These are phyloP conservation scores for Pinguiococcus pyrenoidosus DNA, from an alignment of 108 stramenopile genomes.

Conservation along the genomic window DNA sequence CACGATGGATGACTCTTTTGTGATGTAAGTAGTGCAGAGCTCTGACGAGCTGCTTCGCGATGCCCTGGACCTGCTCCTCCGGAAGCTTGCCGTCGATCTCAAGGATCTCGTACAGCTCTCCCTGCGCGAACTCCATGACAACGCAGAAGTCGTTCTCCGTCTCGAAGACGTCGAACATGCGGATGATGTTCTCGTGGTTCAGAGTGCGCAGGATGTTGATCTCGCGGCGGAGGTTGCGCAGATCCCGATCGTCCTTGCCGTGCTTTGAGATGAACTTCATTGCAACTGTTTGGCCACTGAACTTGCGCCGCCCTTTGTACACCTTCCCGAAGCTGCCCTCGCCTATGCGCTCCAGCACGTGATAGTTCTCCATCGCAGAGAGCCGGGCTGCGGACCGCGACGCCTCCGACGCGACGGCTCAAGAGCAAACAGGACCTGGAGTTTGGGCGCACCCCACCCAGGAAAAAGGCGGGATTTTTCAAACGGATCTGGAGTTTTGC, in stretches of 20 bases:
- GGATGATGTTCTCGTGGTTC: slow-evolving; percentile 49
- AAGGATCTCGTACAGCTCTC: slow-evolving; percentile 49
- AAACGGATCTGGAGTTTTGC: too few relatives aligned
- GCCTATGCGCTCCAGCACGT: slow-evolving; percentile 34
- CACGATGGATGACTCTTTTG: slow-evolving; percentile 49
- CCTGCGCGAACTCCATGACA: slow-evolving; percentile 49
- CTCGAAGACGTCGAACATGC: slow-evolving; percentile 55
- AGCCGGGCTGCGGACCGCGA: too few relatives aligned
- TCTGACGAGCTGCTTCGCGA: slow-evolving; percentile 47
- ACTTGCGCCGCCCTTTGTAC: slow-evolving; percentile 30
- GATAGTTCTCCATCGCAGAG: slow-evolving; percentile 24
- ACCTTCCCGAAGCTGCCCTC: slow-evolving; percentile 40
- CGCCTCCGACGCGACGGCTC: too few relatives aligned
- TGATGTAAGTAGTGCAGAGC: slow-evolving; percentile 51
- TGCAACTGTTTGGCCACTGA: slow-evolving; percentile 41
- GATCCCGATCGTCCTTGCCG: slow-evolving; percentile 43
- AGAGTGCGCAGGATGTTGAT: slow-evolving; percentile 45
- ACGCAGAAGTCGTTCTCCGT: slow-evolving; percentile 52
- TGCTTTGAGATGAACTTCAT: slow-evolving; percentile 51
- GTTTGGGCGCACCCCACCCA: too few relatives aligned
- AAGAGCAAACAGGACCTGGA: too few relatives aligned
- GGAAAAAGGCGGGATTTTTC: too few relatives aligned
- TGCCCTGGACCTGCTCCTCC: slow-evolving; percentile 37
- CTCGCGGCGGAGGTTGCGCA: slow-evolving; percentile 38
- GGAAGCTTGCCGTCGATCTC: slow-evolving; percentile 47